Base-by-base conservation (phyloP, 1,139 yeast genomes). In the Candida sp. region DNA sequence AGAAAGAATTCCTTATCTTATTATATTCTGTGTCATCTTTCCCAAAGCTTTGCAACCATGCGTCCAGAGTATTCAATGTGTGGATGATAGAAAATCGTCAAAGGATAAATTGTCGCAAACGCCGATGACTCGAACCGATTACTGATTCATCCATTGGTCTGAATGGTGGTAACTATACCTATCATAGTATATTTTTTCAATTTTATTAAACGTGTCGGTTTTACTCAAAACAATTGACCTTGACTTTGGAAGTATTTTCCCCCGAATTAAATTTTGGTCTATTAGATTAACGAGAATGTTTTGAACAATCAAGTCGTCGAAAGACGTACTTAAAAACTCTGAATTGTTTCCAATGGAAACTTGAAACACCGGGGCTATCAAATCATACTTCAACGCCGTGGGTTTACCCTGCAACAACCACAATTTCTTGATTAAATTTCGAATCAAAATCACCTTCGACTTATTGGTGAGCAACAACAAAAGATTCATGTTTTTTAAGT, bases 261-360 rank as follows among this genome's bases (percentile, higher is more conserved):
- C 85, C 48, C 73, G 75, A 35, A 81, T 54, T 27, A 79, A 56
- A 45, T 76, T 78, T 45, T 77, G 79, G 50, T 78, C 84, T 30
- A 78, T 73, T 21, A 81, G 55, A 4, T 79, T 61, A 7, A 77
- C 64, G 39, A 81, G 58, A 3, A 81, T 52, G 45, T 79, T 80
- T 45, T 80, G 85, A 4, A 74, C 56, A 5, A 66, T 51, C 12
- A 54, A 45, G 42, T 68, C 74, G 41, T 65, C 70, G 5, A 52
- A 48, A 4, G 42, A 39, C 5, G 41, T 42, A 29, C 30, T 37
- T 6, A 39, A 40, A 3, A 27, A 33, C 19, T 33, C 46, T 36
- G 42, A 47, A 32, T 48, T 49, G 25, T 41, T 41, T 7, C 36
- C 42, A 22, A 50, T 52, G 61, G 42, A 42, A 12, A 54, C 35